These are phyloP conservation scores for Raphanus hybrid DNA, from an alignment of 441 rosid genomes.

Conservation along the genomic window DNA sequence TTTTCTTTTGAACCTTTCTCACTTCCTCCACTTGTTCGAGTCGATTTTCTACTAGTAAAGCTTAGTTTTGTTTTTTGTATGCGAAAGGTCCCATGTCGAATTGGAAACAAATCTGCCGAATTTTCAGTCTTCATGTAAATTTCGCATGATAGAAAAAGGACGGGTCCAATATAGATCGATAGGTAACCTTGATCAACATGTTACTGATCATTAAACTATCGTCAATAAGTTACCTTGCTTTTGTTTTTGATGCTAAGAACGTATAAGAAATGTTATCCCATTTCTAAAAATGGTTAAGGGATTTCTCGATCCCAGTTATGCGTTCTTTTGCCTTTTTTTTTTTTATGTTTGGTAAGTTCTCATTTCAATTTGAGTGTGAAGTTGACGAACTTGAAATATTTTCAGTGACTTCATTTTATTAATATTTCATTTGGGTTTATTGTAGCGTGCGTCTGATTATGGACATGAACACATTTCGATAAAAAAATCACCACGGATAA, in stretches of 20 bases:
- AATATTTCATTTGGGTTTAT: not conserved
- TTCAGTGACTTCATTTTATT: not conserved
- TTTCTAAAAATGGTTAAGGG: not conserved
- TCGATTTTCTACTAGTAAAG: not conserved
- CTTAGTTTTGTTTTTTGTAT: not conserved
- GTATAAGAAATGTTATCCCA: not conserved
- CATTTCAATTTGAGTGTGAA: not conserved
- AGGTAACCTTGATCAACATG: conserved; percentile 12
- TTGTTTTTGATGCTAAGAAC: not conserved
- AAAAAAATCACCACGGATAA: not conserved
- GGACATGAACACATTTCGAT: not conserved
- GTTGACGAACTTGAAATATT: not conserved
- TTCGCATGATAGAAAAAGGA: conserved; percentile 19
- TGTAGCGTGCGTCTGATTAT: not conserved
- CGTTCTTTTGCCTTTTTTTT: not conserved
- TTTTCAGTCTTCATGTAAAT: conserved; percentile 27
- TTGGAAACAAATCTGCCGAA: conserved; percentile 17
- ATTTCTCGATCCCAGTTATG: not conserved
- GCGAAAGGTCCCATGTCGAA: not conserved
- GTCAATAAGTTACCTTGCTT: not conserved
- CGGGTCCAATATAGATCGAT: conserved; percentile 8
- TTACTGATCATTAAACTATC: conserved; percentile 1
- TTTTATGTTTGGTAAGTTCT: not conserved
- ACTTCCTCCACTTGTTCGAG: not conserved
- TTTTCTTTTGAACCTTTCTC: not conserved